Base-by-base conservation (phyloP, 345 rosid species). In the Carallia pectinifolia region DNA sequence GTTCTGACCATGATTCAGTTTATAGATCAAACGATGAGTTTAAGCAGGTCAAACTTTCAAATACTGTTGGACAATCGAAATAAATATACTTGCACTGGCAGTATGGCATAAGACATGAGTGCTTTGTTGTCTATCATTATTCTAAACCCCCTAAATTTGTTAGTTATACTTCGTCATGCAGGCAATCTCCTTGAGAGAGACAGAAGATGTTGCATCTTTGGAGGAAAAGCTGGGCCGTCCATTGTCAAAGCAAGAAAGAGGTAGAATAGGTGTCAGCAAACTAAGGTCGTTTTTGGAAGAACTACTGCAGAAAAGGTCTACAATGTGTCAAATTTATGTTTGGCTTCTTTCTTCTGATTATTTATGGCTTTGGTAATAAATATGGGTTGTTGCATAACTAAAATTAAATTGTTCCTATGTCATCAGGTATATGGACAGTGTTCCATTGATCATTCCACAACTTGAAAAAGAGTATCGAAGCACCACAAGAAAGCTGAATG, bases 221-320 rank as follows among this genome's bases (percentile, higher is more conserved):
- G 93, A 89, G 82, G 88, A 93, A 79, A 93, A 93, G 85, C 73
- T 93, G 72, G 87, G 96, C 66, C 92, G 97, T 59, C 58, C 83
- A 72, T 81, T 93, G 75, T 84, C 97, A 71, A 76, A 81, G 65
- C 81, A 90, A 81, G 98, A 93, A 81, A 88, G 77, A 71, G 87
- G 82, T 80, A 85, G 89, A 75, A 89, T 93, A 79, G 98, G 98
- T 39, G 83, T 90, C 61, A 93, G 97, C 85, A 93, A 90, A 81
- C 84, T 93, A 69, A 84, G 98, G 73, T 68, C 80, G 63, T 90
- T 93, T 77, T 81, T 93, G 65, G 98, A 90, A 83, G 97, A 88
- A 79, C 70, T 90, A 80, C 88, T 90, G 38, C 93, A 82, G 88
- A 93, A 82, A 84, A 86, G 96, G 96, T 93, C 74, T 70, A 54